These are phyloP conservation scores for Dothideomycetes sp. DNA, from an alignment of 2,329 filamentous ascomycete genomes.

Conservation along the genomic window DNA sequence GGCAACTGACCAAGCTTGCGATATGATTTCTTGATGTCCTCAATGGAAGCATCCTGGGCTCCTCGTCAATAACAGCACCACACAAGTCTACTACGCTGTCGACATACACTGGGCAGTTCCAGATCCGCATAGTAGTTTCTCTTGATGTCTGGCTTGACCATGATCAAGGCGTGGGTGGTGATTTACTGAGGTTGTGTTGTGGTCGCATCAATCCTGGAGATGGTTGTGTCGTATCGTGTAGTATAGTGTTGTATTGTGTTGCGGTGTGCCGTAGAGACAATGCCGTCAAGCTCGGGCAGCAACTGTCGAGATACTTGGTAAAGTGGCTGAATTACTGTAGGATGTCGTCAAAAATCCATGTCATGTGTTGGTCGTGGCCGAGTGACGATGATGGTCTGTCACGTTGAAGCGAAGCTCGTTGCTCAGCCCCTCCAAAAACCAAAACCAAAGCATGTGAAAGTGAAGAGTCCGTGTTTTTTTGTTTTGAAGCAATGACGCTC, in stretches of 20 bases:
- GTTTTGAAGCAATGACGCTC: no score
- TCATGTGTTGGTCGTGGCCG: conserved; percentile 7
- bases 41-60: conserved; percentile 49
- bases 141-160: conserved; percentile 29
- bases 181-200: conserved; percentile 1
- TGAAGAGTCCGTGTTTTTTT: conserved; percentile 1
- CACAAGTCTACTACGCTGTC: not conserved
- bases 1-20: conserved; percentile 60
- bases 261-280: not conserved
- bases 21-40: conserved; percentile 80
- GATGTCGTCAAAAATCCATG: conserved; percentile 4
- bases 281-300: not conserved
- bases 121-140: conserved; percentile 80
- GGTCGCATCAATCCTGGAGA: conserved; percentile 8
- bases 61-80: not conserved
- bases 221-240: not conserved
- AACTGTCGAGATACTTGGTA: not conserved
- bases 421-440: conserved; percentile 11
- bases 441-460: conserved; percentile 12
- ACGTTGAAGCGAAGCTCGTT: conserved; percentile 9
- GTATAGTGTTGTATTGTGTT: no score
- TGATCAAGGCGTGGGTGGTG: conserved; percentile 17
- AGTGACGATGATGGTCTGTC: not conserved
- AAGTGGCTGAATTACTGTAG: not conserved
- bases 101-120: conserved; percentile 47